A percentile compares a stretch with the other conserved stretches of the same genome.
phyloP scores from a whole-genome alignment of 2,329 filamentous ascomycete species.

The Pyrenophora seminiperda region DNA sequence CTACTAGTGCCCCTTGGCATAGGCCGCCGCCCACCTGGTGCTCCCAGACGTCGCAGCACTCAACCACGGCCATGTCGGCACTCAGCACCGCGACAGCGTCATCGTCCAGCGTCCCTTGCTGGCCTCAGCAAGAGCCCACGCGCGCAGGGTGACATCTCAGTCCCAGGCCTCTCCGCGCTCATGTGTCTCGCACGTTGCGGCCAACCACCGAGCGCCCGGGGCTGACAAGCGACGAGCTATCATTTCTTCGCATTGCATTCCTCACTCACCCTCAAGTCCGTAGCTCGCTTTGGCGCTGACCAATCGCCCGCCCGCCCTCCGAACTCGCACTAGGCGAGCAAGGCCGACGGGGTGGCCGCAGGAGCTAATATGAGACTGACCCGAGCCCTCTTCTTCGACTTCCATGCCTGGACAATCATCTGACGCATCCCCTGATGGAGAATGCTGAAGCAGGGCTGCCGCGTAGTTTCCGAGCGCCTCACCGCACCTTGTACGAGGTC shows the following conservation, averaged over 20 bases:
- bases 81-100: slow-evolving; percentile 17
- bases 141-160: slow-evolving; percentile 36
- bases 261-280: slow-evolving; percentile 31
- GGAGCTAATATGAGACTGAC: slow-evolving; percentile 35
- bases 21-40: slow-evolving; percentile 26
- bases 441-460: slow-evolving; percentile 33
- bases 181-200: slow-evolving; percentile 47
- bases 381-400: slow-evolving; percentile 23
- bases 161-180: slow-evolving; percentile 32
- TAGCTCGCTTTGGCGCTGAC: slow-evolving; percentile 19
- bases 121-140: slow-evolving; percentile 26
- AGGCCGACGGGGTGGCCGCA: slow-evolving; percentile 33
- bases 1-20: slow-evolving; percentile 26
- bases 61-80: slow-evolving; percentile 22
- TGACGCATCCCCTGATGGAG: slow-evolving; percentile 36
- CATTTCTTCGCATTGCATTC: slow-evolving; percentile 41
- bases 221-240: slow-evolving; percentile 33
- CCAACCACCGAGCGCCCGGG: slow-evolving; percentile 32
- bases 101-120: slow-evolving; percentile 23
- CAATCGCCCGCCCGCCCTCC: slow-evolving; percentile 26
- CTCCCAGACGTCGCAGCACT: slow-evolving; percentile 24
- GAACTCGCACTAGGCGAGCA: slow-evolving; percentile 17
- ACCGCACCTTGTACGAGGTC: slow-evolving; percentile 25
- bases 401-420: slow-evolving; percentile 37
- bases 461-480: slow-evolving; percentile 35